Conservation (phyloP, 164 flowering plant species). For the Akebia trifoliata region DNA sequence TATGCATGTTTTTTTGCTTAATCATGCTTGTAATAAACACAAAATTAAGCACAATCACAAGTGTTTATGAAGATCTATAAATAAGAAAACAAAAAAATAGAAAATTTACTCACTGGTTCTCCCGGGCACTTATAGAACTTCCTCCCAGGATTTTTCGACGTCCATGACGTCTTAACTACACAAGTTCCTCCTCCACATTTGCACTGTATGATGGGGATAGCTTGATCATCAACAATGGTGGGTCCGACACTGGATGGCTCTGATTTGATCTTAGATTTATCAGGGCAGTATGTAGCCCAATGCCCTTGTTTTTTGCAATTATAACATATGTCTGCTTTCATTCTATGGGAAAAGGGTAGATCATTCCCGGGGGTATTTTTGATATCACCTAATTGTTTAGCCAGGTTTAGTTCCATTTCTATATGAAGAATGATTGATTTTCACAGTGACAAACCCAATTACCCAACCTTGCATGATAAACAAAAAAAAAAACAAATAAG, state of each 20-base stretch:
- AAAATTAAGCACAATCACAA: neutral
- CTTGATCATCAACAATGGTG: neutral
- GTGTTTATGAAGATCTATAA: neutral
- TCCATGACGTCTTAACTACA: constrained; percentile 2
- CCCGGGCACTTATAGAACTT: constrained; percentile 16
- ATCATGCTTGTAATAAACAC: too few relatives aligned
- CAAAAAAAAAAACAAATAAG: too few relatives aligned
- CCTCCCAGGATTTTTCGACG: constrained; percentile 10
- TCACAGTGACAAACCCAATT: too few relatives aligned
- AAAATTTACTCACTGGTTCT: constrained; percentile 3
- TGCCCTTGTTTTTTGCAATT: constrained; percentile 11
- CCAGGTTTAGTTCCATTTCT: too few relatives aligned
- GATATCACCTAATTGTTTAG: too few relatives aligned
- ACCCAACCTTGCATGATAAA: too few relatives aligned
- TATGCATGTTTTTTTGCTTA: too few relatives aligned
- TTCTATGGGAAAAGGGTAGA: neutral
- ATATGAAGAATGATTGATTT: too few relatives aligned
- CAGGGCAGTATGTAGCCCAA: constrained; percentile 11
- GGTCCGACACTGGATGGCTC: neutral
- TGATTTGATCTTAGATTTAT: neutral
- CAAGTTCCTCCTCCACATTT: constrained; percentile 14
- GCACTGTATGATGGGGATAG: constrained; percentile 2
- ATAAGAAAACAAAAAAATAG: neutral
- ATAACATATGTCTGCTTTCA: neutral
- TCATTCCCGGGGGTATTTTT: neutral